These are phyloP conservation scores for Oropetium thomaeum DNA, from an alignment of 176 grass and related monocot species.

Conservation along the genomic window DNA sequence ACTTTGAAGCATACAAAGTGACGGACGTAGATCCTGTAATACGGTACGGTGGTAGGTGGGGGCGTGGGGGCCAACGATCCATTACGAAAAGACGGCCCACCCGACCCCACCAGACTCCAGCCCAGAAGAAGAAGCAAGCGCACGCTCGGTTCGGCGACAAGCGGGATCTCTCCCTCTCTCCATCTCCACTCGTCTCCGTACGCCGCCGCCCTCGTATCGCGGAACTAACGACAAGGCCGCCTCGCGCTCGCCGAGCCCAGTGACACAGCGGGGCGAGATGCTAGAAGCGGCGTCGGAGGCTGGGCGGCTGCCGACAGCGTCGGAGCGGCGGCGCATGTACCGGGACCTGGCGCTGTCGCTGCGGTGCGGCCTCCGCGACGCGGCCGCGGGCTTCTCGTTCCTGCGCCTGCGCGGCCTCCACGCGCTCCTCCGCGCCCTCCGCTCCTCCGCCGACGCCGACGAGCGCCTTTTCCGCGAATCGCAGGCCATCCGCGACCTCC, in stretches of 20 bases:
- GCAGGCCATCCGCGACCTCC: constrained; percentile 53
- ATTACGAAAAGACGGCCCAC: constrained; percentile 9
- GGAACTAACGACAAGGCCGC: no score
- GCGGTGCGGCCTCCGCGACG: constrained; percentile 50
- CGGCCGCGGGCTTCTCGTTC: constrained; percentile 54
- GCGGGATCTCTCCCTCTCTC: constrained; percentile 8
- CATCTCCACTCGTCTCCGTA: no score
- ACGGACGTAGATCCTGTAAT: no score
- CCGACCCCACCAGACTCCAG: constrained; percentile 36
- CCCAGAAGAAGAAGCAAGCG: no score
- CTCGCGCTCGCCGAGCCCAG: background rate
- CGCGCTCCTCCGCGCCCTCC: constrained; percentile 48
- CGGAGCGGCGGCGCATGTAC: constrained; percentile 44
- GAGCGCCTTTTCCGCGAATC: constrained; percentile 40
- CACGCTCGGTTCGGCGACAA: background rate
- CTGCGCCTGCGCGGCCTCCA: constrained; percentile 49
- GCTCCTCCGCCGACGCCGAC: constrained; percentile 9
- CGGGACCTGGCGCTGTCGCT: constrained; percentile 44
- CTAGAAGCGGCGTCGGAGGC: background rate
- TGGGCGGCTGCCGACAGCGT: background rate
- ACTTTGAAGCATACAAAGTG: no score
- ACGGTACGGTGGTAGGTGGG: background rate
- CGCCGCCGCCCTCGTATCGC: no score
- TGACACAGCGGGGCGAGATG: background rate
- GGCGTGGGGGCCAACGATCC: constrained; percentile 6